Conservation (phyloP, 805 yeast genomes). For the Hagleromyces aurorensis region DNA sequence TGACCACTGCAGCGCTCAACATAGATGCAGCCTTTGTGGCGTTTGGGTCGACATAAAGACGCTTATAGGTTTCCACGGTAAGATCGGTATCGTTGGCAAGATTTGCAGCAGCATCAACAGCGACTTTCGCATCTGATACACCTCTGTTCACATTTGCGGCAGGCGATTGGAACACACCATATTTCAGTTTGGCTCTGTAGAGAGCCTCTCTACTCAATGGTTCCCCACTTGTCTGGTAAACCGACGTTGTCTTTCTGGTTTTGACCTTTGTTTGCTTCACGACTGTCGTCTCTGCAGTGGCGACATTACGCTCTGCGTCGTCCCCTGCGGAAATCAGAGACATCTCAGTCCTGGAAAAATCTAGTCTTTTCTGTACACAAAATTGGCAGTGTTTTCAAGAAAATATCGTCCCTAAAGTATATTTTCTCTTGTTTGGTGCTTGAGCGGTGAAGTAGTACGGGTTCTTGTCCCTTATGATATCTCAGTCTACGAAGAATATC, state of each 20-base stretch:
- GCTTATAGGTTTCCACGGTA: slow-evolving; percentile 53
- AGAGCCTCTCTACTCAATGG: slow-evolving; percentile 69
- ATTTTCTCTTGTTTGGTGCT: too few species aligned
- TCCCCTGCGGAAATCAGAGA: slow-evolving; percentile 27
- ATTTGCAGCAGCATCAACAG: slow-evolving; percentile 71
- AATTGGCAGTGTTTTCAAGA: too few species aligned
- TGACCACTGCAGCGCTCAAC: slow-evolving; percentile 13
- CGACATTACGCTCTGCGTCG: slow-evolving; percentile 7
- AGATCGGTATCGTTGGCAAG: slow-evolving; percentile 62
- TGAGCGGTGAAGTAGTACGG: too few species aligned
- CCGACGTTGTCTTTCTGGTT: slow-evolving; percentile 24
- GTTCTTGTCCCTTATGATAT: too few species aligned
- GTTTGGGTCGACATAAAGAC: slow-evolving; percentile 32
- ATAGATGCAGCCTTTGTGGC: slow-evolving; percentile 29
- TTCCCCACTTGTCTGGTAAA: slow-evolving; percentile 61
- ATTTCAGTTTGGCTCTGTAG: slow-evolving; percentile 64
- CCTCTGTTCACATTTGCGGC: slow-evolving; percentile 43
- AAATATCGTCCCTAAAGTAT: too few species aligned
- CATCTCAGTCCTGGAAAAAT: too few species aligned
- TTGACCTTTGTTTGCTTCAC: slow-evolving; percentile 1
- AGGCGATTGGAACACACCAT: slow-evolving; percentile 53
- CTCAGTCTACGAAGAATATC: too few species aligned
- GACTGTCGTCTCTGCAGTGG: slow-evolving; percentile 3
- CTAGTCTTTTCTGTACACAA: too few species aligned
- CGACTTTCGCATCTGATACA: slow-evolving; percentile 46